Conservation (phyloP, 1,284 basidiomycete genomes). For the Ustilago xerochloae region DNA sequence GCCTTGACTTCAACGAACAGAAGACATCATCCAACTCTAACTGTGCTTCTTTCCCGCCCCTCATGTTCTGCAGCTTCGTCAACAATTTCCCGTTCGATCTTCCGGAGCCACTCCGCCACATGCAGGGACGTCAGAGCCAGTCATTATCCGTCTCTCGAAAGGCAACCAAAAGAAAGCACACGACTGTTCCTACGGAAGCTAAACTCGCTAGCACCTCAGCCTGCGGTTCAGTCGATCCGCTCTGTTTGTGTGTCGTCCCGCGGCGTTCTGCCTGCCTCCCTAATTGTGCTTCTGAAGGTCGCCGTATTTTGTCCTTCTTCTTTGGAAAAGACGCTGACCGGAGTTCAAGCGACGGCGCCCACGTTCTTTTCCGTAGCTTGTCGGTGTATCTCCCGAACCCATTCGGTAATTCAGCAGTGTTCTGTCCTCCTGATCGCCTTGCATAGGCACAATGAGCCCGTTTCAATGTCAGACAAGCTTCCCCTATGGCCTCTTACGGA, state of each 20-base stretch:
- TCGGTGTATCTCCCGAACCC: no score
- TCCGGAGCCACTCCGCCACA: neutral
- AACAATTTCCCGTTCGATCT: neutral
- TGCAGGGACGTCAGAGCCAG: conserved; percentile 3
- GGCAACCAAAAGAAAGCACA: neutral
- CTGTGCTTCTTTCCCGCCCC: neutral
- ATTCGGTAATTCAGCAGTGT: neutral
- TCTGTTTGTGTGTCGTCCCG: neutral
- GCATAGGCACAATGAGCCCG: neutral
- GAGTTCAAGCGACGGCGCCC: conserved; percentile 13
- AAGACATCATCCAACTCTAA: conserved; percentile 2
- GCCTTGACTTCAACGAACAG: neutral
- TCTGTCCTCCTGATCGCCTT: neutral
- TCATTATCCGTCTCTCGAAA: neutral
- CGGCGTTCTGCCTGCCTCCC: neutral
- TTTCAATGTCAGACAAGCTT: neutral
- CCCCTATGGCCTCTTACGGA: neutral
- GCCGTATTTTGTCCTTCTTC: neutral
- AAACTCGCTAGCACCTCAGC: neutral
- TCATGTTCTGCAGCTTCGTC: neutral
- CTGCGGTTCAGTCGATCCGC: conserved; percentile 1
- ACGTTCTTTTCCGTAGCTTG: neutral
- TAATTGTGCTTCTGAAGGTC: neutral
- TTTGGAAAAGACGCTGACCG: neutral
- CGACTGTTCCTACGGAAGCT: neutral